Percentiles rank a stretch among this genome's conserved stretches.
Conservation (phyloP, 73 alveolate genomes). For the Stentor roeselii region DNA sequence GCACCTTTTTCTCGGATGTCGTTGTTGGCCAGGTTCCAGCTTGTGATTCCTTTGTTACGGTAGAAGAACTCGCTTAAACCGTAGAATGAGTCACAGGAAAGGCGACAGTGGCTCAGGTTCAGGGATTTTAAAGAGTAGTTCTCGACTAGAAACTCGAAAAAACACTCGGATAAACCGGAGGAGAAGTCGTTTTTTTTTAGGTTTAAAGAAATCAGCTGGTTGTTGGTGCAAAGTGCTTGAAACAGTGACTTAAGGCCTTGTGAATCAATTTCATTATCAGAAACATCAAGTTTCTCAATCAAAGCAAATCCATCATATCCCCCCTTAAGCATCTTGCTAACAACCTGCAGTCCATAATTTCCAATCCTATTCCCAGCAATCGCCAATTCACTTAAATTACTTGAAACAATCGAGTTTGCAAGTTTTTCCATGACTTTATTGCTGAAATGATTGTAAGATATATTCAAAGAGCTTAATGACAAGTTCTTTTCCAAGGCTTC, state of each 20-base stretch:
- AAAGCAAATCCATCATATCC: neutral
- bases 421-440: neutral
- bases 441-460: slow-evolving; percentile 31
- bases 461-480: slow-evolving; percentile 36
- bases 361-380: slow-evolving; percentile 6
- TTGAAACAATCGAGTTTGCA: neutral
- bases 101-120: neutral
- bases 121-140: slow-evolving; percentile 18
- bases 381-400: neutral
- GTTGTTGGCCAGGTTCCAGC: slow-evolving; percentile 25
- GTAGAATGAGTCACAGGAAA: slow-evolving; percentile 20
- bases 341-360: neutral
- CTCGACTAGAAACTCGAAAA: neutral
- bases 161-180: neutral
- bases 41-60: slow-evolving; percentile 27
- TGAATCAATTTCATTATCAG: slow-evolving; percentile 31
- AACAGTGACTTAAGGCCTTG: slow-evolving; percentile 20
- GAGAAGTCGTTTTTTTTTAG: slow-evolving; percentile 7
- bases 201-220: neutral
- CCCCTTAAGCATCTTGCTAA: neutral
- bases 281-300: slow-evolving; percentile 28
- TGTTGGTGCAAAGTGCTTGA: slow-evolving; percentile 1
- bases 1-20: slow-evolving; percentile 34
- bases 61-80: slow-evolving; percentile 27
- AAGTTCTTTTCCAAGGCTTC: slow-evolving; percentile 31